Percentiles rank a stretch among this genome's conserved stretches.
Conservation (phyloP, 306 rosid genomes). For the Purshia tridentata region DNA sequence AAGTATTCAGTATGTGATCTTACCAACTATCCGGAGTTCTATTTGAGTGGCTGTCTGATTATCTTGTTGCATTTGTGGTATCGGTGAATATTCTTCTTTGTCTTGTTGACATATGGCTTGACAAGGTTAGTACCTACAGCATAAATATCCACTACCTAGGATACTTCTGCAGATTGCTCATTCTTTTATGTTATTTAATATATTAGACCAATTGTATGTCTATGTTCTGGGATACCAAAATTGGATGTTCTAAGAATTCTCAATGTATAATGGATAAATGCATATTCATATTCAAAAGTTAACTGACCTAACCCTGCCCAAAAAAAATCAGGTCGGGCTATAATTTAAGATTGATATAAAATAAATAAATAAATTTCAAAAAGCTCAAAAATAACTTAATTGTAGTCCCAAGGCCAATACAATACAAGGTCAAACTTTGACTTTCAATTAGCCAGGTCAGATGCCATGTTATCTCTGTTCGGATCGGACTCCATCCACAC, state of each 20-base stretch:
- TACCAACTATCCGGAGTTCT: background rate
- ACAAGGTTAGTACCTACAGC: constrained; percentile 71
- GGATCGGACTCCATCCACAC: too few relatives aligned
- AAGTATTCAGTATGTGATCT: background rate
- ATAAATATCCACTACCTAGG: background rate
- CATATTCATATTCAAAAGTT: background rate
- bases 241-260: background rate
- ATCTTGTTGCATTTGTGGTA: background rate
- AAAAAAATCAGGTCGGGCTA: too few relatives aligned
- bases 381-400: too few relatives aligned
- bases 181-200: constrained; percentile 1
- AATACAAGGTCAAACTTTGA: too few relatives aligned
- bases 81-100: constrained; percentile 81
- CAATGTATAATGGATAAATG: background rate
- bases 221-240: background rate
- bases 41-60: background rate
- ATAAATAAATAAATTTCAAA: too few relatives aligned
- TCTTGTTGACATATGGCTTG: constrained; percentile 92
- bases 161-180: constrained; percentile 6
- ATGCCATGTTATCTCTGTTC: too few relatives aligned
- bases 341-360: too few relatives aligned
- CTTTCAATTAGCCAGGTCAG: too few relatives aligned
- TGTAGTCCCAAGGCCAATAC: too few relatives aligned
- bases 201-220: background rate
- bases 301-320: too few relatives aligned